Conservation (phyloP, 768 basidiomycete genomes). For the Collybia sp. region DNA sequence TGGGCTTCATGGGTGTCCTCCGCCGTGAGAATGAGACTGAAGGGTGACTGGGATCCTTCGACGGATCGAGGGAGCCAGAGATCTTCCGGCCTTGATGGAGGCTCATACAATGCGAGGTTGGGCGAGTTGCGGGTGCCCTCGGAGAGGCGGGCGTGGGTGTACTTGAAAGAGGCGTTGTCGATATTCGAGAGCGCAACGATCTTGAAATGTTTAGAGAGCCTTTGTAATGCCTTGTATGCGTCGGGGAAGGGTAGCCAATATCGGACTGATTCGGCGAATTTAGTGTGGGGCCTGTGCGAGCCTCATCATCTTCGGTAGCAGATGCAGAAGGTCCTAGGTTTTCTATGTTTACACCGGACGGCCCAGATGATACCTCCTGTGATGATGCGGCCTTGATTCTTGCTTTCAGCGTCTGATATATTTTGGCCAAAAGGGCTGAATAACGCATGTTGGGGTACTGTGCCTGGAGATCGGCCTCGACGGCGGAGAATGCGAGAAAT, state of each 20-base stretch:
- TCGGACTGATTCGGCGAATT: conserved; percentile 56
- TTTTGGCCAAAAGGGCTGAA: conserved; percentile 52
- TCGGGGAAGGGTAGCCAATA: conserved; percentile 69
- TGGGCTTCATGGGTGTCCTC: conserved; percentile 60
- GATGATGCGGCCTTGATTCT: too few relatives aligned
- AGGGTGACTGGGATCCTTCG: conserved; percentile 46
- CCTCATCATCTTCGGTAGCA: conserved; percentile 14
- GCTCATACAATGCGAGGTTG: conserved; percentile 20
- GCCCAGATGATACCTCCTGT: too few relatives aligned
- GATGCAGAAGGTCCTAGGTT: conserved; percentile 1
- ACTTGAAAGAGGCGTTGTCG: conserved; percentile 60
- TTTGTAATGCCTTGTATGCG: conserved; percentile 52
- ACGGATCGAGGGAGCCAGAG: conserved; percentile 41
- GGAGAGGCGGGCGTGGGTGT: too few relatives aligned
- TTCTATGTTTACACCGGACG: conserved; percentile 11
- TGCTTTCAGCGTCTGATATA: conserved; percentile 30
- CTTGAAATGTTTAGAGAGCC: conserved; percentile 58
- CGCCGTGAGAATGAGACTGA: conserved; percentile 65
- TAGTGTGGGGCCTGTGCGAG: conserved; percentile 24
- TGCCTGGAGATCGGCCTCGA: conserved; percentile 54
- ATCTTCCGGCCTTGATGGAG: conserved; percentile 25
- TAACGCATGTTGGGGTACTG: conserved; percentile 59
- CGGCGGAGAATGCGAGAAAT: conserved; percentile 42
- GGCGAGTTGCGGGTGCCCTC: conserved; percentile 45
- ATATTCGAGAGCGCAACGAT: conserved; percentile 76